phyloP scores from a whole-genome alignment of 495 filamentous ascomycete genomes.

The Xanthoparmelia taractica region DNA sequence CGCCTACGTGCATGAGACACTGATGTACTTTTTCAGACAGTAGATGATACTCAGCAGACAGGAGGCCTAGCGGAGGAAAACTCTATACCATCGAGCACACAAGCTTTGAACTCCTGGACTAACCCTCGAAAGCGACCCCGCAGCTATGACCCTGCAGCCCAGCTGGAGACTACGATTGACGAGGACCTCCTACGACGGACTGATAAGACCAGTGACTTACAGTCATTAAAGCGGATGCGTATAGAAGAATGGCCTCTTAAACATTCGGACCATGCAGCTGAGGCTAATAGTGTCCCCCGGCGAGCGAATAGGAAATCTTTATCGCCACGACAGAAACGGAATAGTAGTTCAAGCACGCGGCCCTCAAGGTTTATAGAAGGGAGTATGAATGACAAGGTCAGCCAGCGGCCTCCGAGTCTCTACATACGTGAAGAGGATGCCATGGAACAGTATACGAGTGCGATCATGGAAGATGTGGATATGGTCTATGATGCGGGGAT shows the following conservation, averaged over 20 bases:
- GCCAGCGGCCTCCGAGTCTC: constrained; percentile 56
- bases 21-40: background rate
- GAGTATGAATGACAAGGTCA: constrained; percentile 68
- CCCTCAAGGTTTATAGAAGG: constrained; percentile 63
- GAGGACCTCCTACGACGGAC: background rate
- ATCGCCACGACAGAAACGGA: constrained; percentile 20
- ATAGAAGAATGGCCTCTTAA: constrained; percentile 26
- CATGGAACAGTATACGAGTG: constrained; percentile 21
- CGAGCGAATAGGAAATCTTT: constrained; percentile 25
- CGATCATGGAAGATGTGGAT: constrained; percentile 5
- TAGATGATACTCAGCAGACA: background rate
- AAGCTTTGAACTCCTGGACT: constrained; percentile 4
- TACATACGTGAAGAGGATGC: constrained; percentile 47
- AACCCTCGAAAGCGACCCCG: constrained; percentile 22
- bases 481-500: constrained; percentile 20
- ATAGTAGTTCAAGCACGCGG: constrained; percentile 26
- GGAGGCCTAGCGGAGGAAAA: background rate
- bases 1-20: background rate
- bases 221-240: constrained; percentile 23
- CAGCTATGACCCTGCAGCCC: constrained; percentile 4
- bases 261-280: constrained; percentile 11
- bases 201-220: background rate
- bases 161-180: constrained; percentile 8
- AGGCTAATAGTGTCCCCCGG: background rate
- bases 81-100: background rate